Percentiles rank a stretch among this genome's conserved stretches.
These are phyloP conservation scores for Cyclotella distinguenda DNA, from an alignment of 108 stramenopile genomes.

Conservation along the genomic window DNA sequence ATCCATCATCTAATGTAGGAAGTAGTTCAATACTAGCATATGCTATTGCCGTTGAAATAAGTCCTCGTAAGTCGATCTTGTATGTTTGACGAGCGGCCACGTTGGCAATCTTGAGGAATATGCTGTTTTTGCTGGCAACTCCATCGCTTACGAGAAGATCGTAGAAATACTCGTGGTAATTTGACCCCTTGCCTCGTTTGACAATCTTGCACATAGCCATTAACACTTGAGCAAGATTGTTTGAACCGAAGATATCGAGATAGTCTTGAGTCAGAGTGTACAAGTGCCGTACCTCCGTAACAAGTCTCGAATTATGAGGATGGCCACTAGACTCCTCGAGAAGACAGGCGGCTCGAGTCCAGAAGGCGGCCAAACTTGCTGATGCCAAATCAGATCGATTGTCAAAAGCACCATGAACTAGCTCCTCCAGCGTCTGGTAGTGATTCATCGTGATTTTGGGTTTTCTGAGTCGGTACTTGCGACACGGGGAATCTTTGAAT, in stretches of 20 bases:
- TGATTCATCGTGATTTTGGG: slow-evolving; percentile 5
- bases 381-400: slow-evolving; percentile 2
- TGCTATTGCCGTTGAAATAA: slow-evolving; percentile 5
- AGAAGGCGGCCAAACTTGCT: background rate
- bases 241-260: slow-evolving; percentile 6
- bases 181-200: slow-evolving; percentile 1
- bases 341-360: slow-evolving; percentile 3
- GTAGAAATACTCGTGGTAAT: background rate
- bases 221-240: slow-evolving; percentile 8
- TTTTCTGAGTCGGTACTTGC: background rate
- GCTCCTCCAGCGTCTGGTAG: background rate
- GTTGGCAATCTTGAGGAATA: slow-evolving; percentile 18
- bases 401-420: slow-evolving; percentile 2
- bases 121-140: background rate
- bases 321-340: slow-evolving; percentile 8
- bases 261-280: background rate
- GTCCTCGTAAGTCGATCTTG: background rate
- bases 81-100: background rate
- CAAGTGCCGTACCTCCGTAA: background rate
- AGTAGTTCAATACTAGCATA: slow-evolving; percentile 12
- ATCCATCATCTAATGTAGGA: slow-evolving; percentile 8
- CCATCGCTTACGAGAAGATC: slow-evolving; percentile 1
- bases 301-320: no score
- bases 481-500: background rate
- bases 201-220: slow-evolving; percentile 1